A percentile compares a stretch with the other conserved stretches of the same genome.
phyloP scores from a whole-genome alignment of 2,329 filamentous ascomycete genomes.

The Periconia sp. region DNA sequence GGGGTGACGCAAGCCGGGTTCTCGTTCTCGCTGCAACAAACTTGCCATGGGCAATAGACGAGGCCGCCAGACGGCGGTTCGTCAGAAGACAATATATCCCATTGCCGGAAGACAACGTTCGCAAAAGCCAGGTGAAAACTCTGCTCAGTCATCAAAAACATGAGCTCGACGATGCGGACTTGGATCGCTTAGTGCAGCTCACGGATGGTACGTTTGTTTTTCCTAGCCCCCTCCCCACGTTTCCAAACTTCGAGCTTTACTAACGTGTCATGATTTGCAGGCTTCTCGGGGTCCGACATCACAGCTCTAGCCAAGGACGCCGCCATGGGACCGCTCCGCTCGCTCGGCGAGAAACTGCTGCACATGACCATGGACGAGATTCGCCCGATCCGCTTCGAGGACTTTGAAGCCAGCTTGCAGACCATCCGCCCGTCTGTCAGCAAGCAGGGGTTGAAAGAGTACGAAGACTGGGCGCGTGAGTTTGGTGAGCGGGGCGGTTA shows the following conservation, averaged over 20 bases:
- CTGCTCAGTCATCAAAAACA: constrained; percentile 88
- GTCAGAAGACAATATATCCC: constrained; percentile 95
- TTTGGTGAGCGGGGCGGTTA: constrained; percentile 90
- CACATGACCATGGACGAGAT: constrained; percentile 95
- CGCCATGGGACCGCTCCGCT: constrained; percentile 92
- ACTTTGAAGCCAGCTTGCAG: constrained; percentile 80
- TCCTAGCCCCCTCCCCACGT: neutral
- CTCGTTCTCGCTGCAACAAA: constrained; percentile 95
- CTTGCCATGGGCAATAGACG: constrained; percentile 95
- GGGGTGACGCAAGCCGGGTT: constrained; percentile 82
- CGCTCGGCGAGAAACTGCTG: constrained; percentile 83
- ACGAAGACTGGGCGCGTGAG: constrained; percentile 90
- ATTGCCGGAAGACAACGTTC: constrained; percentile 80
- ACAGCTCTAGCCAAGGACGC: constrained; percentile 96
- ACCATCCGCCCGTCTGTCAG: constrained; percentile 91
- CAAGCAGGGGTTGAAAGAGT: constrained; percentile 79
- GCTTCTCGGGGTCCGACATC: constrained; percentile 97
- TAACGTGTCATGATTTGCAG: constrained; percentile 49
- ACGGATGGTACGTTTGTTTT: constrained; percentile 72
- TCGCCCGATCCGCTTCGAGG: constrained; percentile 75
- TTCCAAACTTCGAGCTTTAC: neutral
- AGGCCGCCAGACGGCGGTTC: constrained; percentile 87
- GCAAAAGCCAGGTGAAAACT: constrained; percentile 75
- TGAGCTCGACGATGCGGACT: constrained; percentile 69
- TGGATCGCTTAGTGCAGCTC: constrained; percentile 71